These are phyloP conservation scores for Debaryomycetaceae sp. DNA, from an alignment of 1,139 yeast genomes.

Conservation along the genomic window DNA sequence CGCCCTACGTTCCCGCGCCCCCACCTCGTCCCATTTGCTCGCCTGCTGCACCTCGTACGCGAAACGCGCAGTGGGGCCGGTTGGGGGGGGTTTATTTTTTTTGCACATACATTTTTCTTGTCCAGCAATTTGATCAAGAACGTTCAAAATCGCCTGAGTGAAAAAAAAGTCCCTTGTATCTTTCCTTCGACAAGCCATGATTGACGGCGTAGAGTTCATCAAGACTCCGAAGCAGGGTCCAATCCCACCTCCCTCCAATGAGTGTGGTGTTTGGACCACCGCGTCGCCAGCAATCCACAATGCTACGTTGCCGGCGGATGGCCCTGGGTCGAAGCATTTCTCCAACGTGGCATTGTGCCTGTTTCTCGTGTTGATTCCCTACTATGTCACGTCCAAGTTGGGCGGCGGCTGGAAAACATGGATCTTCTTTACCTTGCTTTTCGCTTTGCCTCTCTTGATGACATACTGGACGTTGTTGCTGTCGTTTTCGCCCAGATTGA, in stretches of 20 bases:
- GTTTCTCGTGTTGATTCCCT: conserved; percentile 59
- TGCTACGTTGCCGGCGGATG: conserved; percentile 90
- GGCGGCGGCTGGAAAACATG: conserved; percentile 76
- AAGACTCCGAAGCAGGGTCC: conserved; percentile 56
- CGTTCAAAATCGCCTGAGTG: neutral
- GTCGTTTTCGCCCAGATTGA: conserved; percentile 74
- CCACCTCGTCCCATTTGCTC: too few species aligned
- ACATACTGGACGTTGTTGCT: conserved; percentile 80
- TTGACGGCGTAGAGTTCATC: conserved; percentile 46
- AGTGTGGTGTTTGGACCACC: conserved; percentile 59
- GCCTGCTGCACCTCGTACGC: too few species aligned
- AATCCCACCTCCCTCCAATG: conserved; percentile 41
- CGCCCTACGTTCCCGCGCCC: too few species aligned
- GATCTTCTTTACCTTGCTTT: conserved; percentile 48
- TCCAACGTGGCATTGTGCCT: conserved; percentile 55
- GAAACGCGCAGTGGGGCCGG: too few species aligned
- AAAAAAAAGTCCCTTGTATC: neutral
- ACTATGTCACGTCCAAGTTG: conserved; percentile 55
- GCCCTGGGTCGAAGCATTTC: conserved; percentile 79
- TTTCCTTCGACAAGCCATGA: conserved; percentile 18
- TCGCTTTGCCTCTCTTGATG: conserved; percentile 67
- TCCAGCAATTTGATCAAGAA: neutral
- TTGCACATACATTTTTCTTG: neutral
- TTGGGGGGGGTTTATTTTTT: neutral
- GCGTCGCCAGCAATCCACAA: conserved; percentile 72